Conservation (phyloP, 2,329 filamentous ascomycete genomes). For the Pezicula carpinea region DNA sequence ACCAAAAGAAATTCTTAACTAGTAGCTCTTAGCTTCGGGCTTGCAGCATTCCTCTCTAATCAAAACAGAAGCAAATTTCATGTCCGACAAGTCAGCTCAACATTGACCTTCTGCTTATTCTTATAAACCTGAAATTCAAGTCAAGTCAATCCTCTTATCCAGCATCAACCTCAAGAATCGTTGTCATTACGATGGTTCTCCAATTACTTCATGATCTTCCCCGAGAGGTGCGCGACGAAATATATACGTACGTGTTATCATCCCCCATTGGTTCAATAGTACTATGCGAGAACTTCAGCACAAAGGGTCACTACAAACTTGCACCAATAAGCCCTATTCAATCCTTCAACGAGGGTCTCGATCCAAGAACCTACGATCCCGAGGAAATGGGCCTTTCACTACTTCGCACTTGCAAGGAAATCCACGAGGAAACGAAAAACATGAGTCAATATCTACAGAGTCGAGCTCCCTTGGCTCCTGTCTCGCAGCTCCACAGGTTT, state of each 20-base stretch:
- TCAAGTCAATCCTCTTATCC: neutral
- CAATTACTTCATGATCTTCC: neutral
- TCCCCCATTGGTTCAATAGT: neutral
- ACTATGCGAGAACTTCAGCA: neutral
- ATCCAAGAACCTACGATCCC: neutral
- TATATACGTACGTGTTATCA: neutral
- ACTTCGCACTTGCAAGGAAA: neutral
- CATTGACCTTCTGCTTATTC: neutral
- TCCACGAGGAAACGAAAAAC: neutral
- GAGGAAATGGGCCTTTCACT: neutral
- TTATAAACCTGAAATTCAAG: neutral
- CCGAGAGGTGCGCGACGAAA: neutral
- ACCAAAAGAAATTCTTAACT: neutral
- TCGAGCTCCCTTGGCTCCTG: neutral
- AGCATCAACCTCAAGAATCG: neutral
- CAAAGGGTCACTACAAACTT: too few relatives aligned
- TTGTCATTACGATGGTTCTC: neutral
- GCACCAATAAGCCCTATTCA: too few relatives aligned
- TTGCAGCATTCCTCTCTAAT: neutral
- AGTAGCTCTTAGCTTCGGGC: neutral
- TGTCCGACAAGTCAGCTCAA: neutral
- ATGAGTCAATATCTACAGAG: neutral
- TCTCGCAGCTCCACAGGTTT: neutral
- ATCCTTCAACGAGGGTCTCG: too few relatives aligned
- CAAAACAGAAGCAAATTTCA: neutral